Evolutionary conservation across 1,284 basidiomycete genomes (phyloP), one percentile per base, ranked within the genome.

Genomic region (Papiliotrema flavescens): DNA sequence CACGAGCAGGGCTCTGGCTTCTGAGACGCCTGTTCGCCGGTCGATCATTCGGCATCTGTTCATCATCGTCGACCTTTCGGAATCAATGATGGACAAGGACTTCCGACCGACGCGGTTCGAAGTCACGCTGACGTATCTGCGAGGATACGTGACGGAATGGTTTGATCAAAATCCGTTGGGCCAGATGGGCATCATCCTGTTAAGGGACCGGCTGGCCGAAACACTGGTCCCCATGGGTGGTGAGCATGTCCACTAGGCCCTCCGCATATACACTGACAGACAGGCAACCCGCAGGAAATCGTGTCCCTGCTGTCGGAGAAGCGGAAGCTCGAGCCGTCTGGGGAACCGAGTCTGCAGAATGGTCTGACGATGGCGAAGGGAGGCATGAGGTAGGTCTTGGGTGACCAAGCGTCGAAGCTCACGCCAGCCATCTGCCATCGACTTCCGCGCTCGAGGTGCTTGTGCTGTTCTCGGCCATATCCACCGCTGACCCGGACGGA

Each of bases 141-240:
- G 90, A 53, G 88, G 91, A 61, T 98, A 98, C 65, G 83, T 98
- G 22, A 80, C 83, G 8, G 95, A 99, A 73, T 99, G 95, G 90
- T 99, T 98, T 76, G 96, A 99, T 76, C 96, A 98, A 78, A 99
- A 99, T 69, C 95, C 95, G 0, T 82, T 99, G 19, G 93, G 95
- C n/a, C 95, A 98, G 59, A 88, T 96, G 59, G 92, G 90, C 3
- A 78, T 95, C 26, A 89, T 95, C n/a, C 88, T 88, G 8, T 90
- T 98, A 84, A 82, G 93, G 20, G 85, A 88, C 48, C 89, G 93
- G 0, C 74, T 94, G 32, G 90, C 90, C 0, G 91, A 96, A 71
- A 83, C 89, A 2, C 78, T 96, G 39, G 84, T 88, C 1, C 88
- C 90, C 56, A 89, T 96, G 85, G 88, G 90, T 64, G 90, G 92